Percentiles rank a stretch among this genome's conserved stretches.
Evolutionary conservation across 2,329 filamentous ascomycete species (phyloP).

Genomic region (Diaporthe australafricana): DNA sequence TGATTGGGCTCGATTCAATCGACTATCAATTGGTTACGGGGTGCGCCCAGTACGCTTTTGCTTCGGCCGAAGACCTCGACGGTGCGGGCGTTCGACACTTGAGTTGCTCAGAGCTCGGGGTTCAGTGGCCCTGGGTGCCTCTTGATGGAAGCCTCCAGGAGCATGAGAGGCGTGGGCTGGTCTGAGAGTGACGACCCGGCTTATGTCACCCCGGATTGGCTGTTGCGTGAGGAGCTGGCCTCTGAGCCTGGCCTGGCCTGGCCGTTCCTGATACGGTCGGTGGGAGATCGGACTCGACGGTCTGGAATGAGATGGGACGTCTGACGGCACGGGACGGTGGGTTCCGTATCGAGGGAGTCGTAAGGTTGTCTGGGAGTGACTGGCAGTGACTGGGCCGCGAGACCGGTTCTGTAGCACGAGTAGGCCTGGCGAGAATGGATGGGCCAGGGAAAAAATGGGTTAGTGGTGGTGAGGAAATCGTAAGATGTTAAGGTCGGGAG

Average conservation of each 20-base stretch:
- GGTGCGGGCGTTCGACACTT: not conserved
- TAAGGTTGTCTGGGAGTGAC: slow-evolving; percentile 12
- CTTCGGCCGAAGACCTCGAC: not conserved
- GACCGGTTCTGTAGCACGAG: slow-evolving; percentile 21
- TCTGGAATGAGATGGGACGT: not conserved
- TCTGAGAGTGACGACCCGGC: not conserved
- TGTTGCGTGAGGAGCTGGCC: not conserved
- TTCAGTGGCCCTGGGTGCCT: not conserved
- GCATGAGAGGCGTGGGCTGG: not conserved
- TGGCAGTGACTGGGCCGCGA: slow-evolving; percentile 9
- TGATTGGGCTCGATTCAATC: not conserved
- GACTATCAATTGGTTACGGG: slow-evolving; percentile 21
- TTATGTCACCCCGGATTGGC: not conserved
- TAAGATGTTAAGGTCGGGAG: slow-evolving; percentile 23
- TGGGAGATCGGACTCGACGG: not conserved
- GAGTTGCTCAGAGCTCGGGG: not conserved
- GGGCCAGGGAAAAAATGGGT: slow-evolving; percentile 10
- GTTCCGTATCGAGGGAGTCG: slow-evolving; percentile 14
- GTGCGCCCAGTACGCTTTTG: slow-evolving; percentile 11
- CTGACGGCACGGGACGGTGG: slow-evolving; percentile 13
- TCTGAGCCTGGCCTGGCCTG: slow-evolving; percentile 14
- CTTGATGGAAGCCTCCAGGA: not conserved
- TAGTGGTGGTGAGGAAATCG: slow-evolving; percentile 26
- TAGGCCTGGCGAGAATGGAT: slow-evolving; percentile 25
- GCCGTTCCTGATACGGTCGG: slow-evolving; percentile 26